phyloP scores from a whole-genome alignment of 1,284 basidiomycete genomes.

The Rhodotorula sp. region DNA sequence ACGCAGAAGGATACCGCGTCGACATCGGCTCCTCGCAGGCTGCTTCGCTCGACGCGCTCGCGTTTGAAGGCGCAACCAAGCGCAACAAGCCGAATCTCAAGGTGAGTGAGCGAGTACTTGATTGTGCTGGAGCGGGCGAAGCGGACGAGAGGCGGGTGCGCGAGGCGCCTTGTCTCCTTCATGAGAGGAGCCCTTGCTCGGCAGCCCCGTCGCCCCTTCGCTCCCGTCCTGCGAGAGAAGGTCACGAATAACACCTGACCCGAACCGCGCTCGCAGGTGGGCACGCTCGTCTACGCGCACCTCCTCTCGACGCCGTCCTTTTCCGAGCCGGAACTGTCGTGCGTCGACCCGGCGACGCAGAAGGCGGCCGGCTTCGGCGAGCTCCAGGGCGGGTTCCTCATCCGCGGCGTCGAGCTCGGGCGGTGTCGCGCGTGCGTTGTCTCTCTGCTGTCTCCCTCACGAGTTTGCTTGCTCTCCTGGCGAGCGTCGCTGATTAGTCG shows the following conservation, averaged over 20 bases:
- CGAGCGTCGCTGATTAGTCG: not conserved
- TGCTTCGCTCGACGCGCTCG: constrained; percentile 73
- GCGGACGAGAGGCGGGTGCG: too few relatives aligned
- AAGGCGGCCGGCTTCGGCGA: constrained; percentile 82
- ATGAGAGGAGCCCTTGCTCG: too few relatives aligned
- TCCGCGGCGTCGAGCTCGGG: constrained; percentile 59
- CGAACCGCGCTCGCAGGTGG: constrained; percentile 59
- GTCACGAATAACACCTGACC: too few relatives aligned
- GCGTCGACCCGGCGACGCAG: constrained; percentile 78
- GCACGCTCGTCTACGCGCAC: constrained; percentile 75
- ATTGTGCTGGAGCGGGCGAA: too few relatives aligned
- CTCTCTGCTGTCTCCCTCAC: not conserved
- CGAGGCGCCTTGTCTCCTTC: too few relatives aligned
- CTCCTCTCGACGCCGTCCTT: constrained; percentile 82
- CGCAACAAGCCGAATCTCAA: constrained; percentile 79
- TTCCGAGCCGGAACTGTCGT: constrained; percentile 85
- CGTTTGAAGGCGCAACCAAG: constrained; percentile 83
- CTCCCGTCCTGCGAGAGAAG: too few relatives aligned
- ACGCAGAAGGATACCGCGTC: constrained; percentile 76
- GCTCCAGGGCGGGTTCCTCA: constrained; percentile 72
- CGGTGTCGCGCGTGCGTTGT: constrained; percentile 72
- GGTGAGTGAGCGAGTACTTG: constrained; percentile 52
- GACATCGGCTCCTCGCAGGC: constrained; percentile 77
- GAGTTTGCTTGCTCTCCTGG: not conserved
- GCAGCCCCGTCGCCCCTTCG: not conserved